Evolutionary conservation across 1,139 yeast genomes (phyloP), one percentile per base, ranked within the genome.

Genomic region (Blastobotrys serpentis): DNA sequence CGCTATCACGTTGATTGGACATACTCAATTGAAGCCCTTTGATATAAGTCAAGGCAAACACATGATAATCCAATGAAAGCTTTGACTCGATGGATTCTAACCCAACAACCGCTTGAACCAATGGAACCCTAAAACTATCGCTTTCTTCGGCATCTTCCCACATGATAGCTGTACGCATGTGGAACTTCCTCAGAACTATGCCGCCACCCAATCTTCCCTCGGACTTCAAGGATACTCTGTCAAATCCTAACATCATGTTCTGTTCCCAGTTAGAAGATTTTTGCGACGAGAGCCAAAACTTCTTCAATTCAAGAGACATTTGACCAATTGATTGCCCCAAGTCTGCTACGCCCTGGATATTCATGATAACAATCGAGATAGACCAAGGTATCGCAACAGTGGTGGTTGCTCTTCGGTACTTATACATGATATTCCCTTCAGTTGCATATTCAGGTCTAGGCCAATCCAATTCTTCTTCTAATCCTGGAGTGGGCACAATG

Each of bases 321-420:
- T 78, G 73, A 16, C 98, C 98, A 33, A 92, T 69, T 0, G 96
- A 81, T 45, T 86, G 87, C 0, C 98, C 98, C 56, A 90, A 74
- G 58, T 88, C 95, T 16, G 86, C 80, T 39, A 73, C 75, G 3
- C 85, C 75, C 1, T 70, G 66, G 1, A 83, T 69, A 53, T 79
- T 77, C 1, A 74, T 62, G 2, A 89, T 64, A 16, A 81, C 70
- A 42, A 86, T 67, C 3, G 85, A 79, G 36, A 85, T 67, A 10
- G 81, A 74, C 89, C 95, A 86, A 0, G 96, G 95, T 46, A 87
- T 70, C 0, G 94, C 82, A 30, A 76, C 72, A 0, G 86, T 77
- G 0, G 81, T 72, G 0, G 87, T 75, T 1, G 82, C 90, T 51
- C 80, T 80, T 50, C 76, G 78, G 56, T 82, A 74, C 48, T 79